Evolutionary conservation across 2,329 filamentous ascomycete genomes (phyloP), one percentile per base, ranked within the genome.

Genomic region (Fonsecaea erecta): DNA sequence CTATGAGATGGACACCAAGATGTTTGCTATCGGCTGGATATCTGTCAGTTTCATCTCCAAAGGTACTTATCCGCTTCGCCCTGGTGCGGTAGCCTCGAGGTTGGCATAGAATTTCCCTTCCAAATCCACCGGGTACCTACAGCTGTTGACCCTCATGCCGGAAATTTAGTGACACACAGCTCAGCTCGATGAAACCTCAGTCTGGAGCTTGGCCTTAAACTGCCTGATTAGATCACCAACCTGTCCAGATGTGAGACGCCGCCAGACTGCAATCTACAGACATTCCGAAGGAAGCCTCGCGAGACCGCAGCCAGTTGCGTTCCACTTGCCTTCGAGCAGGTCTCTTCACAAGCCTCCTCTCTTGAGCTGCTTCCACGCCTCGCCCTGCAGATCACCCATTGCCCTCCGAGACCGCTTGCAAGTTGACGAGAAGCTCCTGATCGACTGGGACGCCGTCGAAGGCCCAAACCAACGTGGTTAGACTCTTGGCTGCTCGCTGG

Each of bases 91-190:
- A 26, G 52, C 35, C 48, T 35, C 12, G 21, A 35, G 28, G n/a
- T 34, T n/a, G 26, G 34, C 56, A 46, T 51, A 40, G 55, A 18
- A 57, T 21, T n/a, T 35, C 40, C 58, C 35, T 68, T 66, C 35
- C 66, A 68, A 68, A 68, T 68, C 54, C 34, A 18, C 9, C 55
- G 66, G 66, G 66, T 68, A 66, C 61, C 63, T 68, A 60, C 66
- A 60, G 26, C 54, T 52, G 14, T 54, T 55, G 46, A 32, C 43
- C 34, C 30, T 40, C 55, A 56, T 52, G 48, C 26, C 59, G 62
- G 58, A 67, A 46, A 62, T 67, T 66, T 53, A 37, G 59, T 67
- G 37, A 56, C 62, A 64, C 64, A 64, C 60, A 52, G 59, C 54
- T 46, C 53, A 52, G 12, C 28, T 18, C 52, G 18, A 48, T 48